Base-by-base conservation (phyloP, 1,284 basidiomycete genomes). In the Stereum hirsutum region DNA sequence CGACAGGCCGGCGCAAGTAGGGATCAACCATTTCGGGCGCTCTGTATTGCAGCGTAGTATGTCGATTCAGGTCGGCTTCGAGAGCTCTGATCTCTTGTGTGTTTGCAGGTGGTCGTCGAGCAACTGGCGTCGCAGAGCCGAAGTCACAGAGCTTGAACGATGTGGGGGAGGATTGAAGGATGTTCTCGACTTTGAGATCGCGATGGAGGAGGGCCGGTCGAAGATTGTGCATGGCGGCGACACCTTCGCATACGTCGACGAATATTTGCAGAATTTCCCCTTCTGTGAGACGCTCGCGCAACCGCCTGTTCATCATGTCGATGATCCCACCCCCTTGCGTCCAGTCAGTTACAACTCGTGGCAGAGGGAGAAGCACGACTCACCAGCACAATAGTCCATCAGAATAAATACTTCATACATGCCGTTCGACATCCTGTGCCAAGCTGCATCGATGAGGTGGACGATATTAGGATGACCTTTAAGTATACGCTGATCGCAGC, bases 131-230 rank as follows among this genome's bases (percentile, higher is more conserved):
- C 2, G 95, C 88, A 21, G 92, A 96, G 33, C 96, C 96, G 64
- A 99, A 99, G 61, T 99, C 96, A 62, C 96, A 99, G 12, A 99
- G 74, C 63, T 99, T 99, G 75, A 86, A 99, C 2, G 81, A 80
- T 15, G 81, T 79, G 6, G 67, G 62, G 21, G 76, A 78, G 43
- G 80, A 79, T 60, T 83, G 88, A 0, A 99, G 78, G 54, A 99
- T 97, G 62, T 99, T 99, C 64, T 99, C 96, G 33, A 97, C 92
- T 66, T 99, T 99, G 58, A 99, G 79, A 65, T 99, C 96, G 33
- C 96, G 89, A 60, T 99, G 96, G 30, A 99, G 74, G 36, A 99
- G 74, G 11, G 93, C 78, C 2, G 92, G 89, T 28, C 81, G 78
- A 41, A 91, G 78, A 49, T 91, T 86, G 61, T 99, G 96, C 96